phyloP scores from a whole-genome alignment of 2,329 filamentous ascomycete genomes.

The Talaromyces sp. region DNA sequence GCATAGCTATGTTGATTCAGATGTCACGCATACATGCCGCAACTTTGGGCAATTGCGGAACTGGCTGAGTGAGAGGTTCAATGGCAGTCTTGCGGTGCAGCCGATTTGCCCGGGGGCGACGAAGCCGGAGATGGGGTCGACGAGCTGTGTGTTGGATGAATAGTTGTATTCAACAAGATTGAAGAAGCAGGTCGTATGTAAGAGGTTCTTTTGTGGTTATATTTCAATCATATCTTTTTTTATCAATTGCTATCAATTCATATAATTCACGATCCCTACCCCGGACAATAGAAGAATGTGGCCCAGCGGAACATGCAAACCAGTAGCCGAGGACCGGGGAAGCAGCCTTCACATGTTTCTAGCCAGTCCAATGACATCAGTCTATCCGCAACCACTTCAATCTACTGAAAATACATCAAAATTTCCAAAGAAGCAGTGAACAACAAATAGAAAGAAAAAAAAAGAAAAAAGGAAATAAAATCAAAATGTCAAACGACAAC shows the following conservation, averaged over 20 bases:
- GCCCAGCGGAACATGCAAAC: too few relatives aligned
- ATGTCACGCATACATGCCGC: slow-evolving; percentile 1
- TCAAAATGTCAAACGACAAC: slow-evolving; percentile 1
- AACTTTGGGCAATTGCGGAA: background rate
- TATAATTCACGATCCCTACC: too few relatives aligned
- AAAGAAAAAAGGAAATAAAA: background rate
- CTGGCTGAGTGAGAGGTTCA: slow-evolving; percentile 1
- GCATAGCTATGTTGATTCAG: slow-evolving; percentile 3
- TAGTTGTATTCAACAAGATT: too few relatives aligned
- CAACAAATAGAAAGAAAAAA: background rate
- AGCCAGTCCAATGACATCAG: background rate
- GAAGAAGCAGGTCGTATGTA: too few relatives aligned
- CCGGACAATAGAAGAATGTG: too few relatives aligned
- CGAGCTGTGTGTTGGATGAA: slow-evolving; percentile 2
- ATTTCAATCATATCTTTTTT: too few relatives aligned
- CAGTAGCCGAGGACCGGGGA: background rate
- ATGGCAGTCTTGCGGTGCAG: background rate
- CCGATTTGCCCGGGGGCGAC: slow-evolving; percentile 2
- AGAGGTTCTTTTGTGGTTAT: too few relatives aligned
- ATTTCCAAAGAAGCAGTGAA: background rate
- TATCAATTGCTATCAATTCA: too few relatives aligned
- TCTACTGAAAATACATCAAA: too few relatives aligned
- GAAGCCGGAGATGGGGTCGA: background rate
- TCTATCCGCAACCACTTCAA: background rate
- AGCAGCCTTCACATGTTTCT: background rate